These are phyloP conservation scores for Hymenoscyphus occultus DNA, from an alignment of 2,329 filamentous ascomycete species.

Conservation along the genomic window DNA sequence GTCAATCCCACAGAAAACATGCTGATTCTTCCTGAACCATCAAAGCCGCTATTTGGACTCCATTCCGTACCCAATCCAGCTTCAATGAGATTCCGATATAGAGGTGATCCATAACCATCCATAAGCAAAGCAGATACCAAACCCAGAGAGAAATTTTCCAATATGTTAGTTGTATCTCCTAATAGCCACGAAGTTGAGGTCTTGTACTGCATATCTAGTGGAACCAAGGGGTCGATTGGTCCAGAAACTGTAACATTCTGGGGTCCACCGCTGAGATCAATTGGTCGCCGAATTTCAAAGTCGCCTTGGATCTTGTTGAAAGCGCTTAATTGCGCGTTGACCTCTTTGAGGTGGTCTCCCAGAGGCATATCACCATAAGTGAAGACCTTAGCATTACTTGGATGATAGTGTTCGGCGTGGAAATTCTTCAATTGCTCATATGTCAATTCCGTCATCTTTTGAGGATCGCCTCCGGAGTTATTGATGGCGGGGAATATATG, in stretches of 20 bases:
- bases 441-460: constrained; percentile 93
- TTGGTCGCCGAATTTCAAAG: constrained; percentile 70
- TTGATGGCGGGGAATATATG: constrained; percentile 91
- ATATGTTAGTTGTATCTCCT: constrained; percentile 74
- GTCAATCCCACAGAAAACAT: constrained; percentile 90
- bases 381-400: constrained; percentile 93
- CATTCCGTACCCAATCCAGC: constrained; percentile 88
- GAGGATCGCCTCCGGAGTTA: constrained; percentile 94
- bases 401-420: constrained; percentile 91
- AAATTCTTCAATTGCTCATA: constrained; percentile 86
- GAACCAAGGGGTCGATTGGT: constrained; percentile 82
- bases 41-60: constrained; percentile 91
- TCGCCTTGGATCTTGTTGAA: constrained; percentile 73
- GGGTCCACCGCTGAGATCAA: constrained; percentile 66
- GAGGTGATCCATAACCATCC: constrained; percentile 91
- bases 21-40: constrained; percentile 70
- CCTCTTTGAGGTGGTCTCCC: constrained; percentile 72
- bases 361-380: constrained; percentile 95
- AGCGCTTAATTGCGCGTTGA: constrained; percentile 68
- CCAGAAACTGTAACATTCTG: constrained; percentile 70
- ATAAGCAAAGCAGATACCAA: constrained; percentile 81
- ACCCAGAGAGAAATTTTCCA: constrained; percentile 84
- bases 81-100: constrained; percentile 87
- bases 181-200: constrained; percentile 92
- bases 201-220: constrained; percentile 84